Percentiles rank a stretch among this genome's conserved stretches.
Conservation (phyloP, 345 rosid species). For the Streptanthus diversifolius region DNA sequence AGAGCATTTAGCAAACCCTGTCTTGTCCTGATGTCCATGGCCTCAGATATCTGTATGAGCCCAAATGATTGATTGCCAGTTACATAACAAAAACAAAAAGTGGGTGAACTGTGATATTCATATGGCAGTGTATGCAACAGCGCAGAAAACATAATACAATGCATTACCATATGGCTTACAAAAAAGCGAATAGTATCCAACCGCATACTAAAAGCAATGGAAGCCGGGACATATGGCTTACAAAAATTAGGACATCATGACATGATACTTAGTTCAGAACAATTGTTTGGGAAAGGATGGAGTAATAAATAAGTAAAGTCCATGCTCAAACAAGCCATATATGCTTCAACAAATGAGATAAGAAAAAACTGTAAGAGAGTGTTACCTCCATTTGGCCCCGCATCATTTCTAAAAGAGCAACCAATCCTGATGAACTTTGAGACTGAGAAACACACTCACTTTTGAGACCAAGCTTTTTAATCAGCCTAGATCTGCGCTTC, state of each 20-base stretch:
- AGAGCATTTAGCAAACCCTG: constrained; percentile 89
- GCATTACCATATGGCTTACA: not conserved
- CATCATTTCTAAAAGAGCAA: constrained; percentile 78
- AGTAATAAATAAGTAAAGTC: not conserved
- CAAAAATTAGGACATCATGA: not conserved
- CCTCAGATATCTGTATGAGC: constrained; percentile 73
- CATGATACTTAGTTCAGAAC: constrained; percentile 4
- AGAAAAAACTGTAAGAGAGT: constrained; percentile 12
- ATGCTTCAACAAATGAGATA: not conserved
- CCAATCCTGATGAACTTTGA: constrained; percentile 67
- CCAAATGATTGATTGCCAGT: constrained; percentile 7
- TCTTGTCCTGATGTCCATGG: constrained; percentile 93
- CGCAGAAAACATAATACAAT: constrained; percentile 7
- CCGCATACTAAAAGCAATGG: constrained; percentile 3
- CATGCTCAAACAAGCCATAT: not conserved
- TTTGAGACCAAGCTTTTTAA: constrained; percentile 90
- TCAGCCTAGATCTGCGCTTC: constrained; percentile 67
- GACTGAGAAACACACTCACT: constrained; percentile 60
- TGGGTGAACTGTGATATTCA: not conserved
- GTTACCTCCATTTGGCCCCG: constrained; percentile 95
- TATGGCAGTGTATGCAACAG: not conserved
- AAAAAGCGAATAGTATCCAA: constrained; percentile 7
- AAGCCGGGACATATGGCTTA: constrained; percentile 1
- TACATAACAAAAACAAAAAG: constrained; percentile 11
- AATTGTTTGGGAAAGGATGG: not conserved